phyloP scores from a whole-genome alignment of 768 basidiomycete species.

The Trichaptum fuscoviolaceum region DNA sequence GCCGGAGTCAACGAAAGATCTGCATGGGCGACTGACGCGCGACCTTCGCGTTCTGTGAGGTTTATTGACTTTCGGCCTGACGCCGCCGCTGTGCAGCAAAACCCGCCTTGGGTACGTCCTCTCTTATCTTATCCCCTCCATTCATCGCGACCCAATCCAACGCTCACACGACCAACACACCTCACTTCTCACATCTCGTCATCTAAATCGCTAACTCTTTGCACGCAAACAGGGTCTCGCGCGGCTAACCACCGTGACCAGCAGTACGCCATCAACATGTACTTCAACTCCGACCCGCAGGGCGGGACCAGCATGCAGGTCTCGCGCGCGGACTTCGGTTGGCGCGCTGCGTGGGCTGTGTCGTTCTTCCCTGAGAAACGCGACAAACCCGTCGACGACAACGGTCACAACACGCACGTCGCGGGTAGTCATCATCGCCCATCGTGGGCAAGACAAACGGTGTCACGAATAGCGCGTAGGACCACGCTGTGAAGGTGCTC shows the following conservation, averaged over 20 bases:
- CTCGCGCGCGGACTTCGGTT: background rate
- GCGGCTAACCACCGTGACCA: background rate
- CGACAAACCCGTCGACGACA: background rate
- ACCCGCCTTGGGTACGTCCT: background rate
- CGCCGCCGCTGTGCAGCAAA: background rate
- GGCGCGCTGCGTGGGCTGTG: background rate
- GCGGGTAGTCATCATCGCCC: no score
- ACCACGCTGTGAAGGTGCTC: conserved; percentile 5
- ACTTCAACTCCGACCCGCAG: background rate
- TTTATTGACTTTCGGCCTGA: background rate
- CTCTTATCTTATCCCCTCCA: no score
- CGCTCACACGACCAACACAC: background rate
- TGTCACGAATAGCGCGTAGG: conserved; percentile 5
- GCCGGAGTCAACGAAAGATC: no score
- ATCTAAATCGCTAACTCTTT: no score
- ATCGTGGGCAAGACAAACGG: conserved; percentile 1
- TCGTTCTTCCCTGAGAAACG: background rate
- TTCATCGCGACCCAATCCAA: no score
- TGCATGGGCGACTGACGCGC: no score
- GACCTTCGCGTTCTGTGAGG: no score
- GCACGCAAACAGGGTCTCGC: background rate
- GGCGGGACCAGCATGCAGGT: background rate
- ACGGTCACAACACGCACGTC: conserved; percentile 6
- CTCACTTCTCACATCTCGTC: no score
- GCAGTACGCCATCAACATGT: background rate